Evolutionary conservation across 2,329 filamentous ascomycete genomes (phyloP), one percentile per base, ranked within the genome.

Genomic region (Phyllosticta citribraziliensis): DNA sequence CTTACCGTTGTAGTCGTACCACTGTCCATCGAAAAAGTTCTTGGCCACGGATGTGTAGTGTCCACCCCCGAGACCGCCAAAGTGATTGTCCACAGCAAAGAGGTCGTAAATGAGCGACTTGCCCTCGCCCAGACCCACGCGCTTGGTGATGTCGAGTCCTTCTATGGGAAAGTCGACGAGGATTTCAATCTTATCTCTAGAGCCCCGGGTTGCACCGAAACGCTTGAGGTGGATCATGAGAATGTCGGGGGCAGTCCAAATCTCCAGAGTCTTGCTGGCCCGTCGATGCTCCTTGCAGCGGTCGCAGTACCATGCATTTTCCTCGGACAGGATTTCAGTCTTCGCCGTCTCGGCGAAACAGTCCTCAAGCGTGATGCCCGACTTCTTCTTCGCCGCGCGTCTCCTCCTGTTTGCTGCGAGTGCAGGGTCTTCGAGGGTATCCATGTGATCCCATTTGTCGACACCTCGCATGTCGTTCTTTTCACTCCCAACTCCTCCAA

Each of bases 1-100:
- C 86, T 75, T 80, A 94, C 92, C 93, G 73, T 99, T 97, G 74
- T 95, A 97, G 67, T 95, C 89, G 73, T 97, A 97, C 94, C 94
- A 99, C 73, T 88, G 81, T 62, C 83, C 83, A 69, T 96, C 91
- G 63, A 89, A 80, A 74, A 96, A 97, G 73, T 96, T 97, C 78
- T 91, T 92, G 50, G 91, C 92, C 73, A 87, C 92, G 27, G 94
- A 94, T 20, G 92, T 97, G 76, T 99, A 99, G 74, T 99, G 94
- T 0, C 94, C 94, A 52, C 94, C 94, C 63, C 91, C 91, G 47
- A 99, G 83, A 30, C 91, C 91, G 63, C 94, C 94, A 72, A 88
- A 96, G 74, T 99, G 94, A 71, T 96, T 93, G 74, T 99, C 94
- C 1, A 99, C 91, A 14, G 88, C 94, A 70, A 99, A 94, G 33